These are phyloP conservation scores for Simplicillium sp. DNA, from an alignment of 2,329 filamentous ascomycete genomes.

Conservation along the genomic window DNA sequence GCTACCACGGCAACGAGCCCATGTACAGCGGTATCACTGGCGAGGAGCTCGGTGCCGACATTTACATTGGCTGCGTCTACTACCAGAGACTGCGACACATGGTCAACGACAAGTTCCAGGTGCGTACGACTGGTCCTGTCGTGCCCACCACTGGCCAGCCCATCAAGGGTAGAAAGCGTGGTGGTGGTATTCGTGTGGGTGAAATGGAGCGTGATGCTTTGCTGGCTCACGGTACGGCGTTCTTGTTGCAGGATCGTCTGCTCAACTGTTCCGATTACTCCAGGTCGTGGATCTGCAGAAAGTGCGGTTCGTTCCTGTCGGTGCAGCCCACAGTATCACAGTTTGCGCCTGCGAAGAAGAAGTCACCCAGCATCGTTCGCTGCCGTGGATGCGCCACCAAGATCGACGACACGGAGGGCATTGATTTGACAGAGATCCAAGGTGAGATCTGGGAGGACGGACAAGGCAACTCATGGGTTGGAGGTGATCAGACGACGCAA, in stretches of 20 bases:
- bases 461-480: conserved; percentile 71
- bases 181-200: conserved; percentile 96
- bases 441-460: conserved; percentile 91
- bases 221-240: conserved; percentile 89
- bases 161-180: conserved; percentile 92
- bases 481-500: conserved; percentile 82
- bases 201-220: conserved; percentile 98
- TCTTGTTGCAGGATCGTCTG: conserved; percentile 86
- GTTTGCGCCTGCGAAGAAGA: conserved; percentile 51
- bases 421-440: conserved; percentile 45
- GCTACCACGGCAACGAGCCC: conserved; percentile 96
- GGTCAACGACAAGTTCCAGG: conserved; percentile 99
- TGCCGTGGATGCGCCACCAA: conserved; percentile 68
- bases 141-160: conserved; percentile 88
- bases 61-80: conserved; percentile 95
- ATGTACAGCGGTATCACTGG: conserved; percentile 98
- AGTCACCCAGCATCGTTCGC: conserved; percentile 59
- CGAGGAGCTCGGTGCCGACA: conserved; percentile 86
- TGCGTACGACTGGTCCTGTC: conserved; percentile 88
- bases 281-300: conserved; percentile 79
- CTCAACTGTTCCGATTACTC: conserved; percentile 96
- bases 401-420: conserved; percentile 47
- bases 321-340: conserved; percentile 70
- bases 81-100: conserved; percentile 98
- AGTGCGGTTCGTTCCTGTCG: conserved; percentile 83